Evolutionary conservation across 2,329 filamentous ascomycete species (phyloP), one percentile per base, ranked within the genome.

Genomic region (Trichoderma aggressivum): DNA sequence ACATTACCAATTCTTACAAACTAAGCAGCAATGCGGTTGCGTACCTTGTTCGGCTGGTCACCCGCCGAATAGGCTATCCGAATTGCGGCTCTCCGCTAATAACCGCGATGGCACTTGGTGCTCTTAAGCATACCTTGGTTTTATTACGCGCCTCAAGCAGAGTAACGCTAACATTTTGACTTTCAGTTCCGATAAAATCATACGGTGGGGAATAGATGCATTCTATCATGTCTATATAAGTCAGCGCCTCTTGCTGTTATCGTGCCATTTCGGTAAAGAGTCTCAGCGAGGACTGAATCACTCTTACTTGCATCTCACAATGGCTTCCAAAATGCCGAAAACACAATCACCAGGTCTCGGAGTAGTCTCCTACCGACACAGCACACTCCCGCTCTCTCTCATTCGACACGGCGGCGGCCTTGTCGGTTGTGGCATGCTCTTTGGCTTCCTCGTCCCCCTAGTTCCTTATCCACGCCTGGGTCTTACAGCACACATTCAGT

Each of bases 371-470:
- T 43, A n/a, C 36, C 66, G 50, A 34, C 26, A 50, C 62, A 69
- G 47, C 28, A 71, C 10, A 7, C 43, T 72, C 16, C 58, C 70
- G 10, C 65, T 72, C 34, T 53, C 56, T n/a, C 47, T 72, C n/a
- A 34, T 72, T 18, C 70, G 70, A 10, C 70, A 72, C 30, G 70
- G 64, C n/a, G 32, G 43, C 18, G 65, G 58, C 1, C 70, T 72
- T 21, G 18, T 72, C n/a, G 59, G 26, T 16, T 72, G 61, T 28
- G 70, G 65, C 11, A 50, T 72, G 30, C 59, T 72, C 3, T 72
- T 72, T 24, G 70, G 70, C 70, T 72, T 72, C 21, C n/a, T 65
- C n/a, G 65, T 72, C 21, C 70, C 70, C 12, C 8, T 72, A 7
- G 68, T 60, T 24, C 70, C 70, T 3, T 70, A 64, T 28, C 64